Evolutionary conservation across 2,329 filamentous ascomycete species (phyloP).

Genomic region (Fusarium bulbicola): DNA sequence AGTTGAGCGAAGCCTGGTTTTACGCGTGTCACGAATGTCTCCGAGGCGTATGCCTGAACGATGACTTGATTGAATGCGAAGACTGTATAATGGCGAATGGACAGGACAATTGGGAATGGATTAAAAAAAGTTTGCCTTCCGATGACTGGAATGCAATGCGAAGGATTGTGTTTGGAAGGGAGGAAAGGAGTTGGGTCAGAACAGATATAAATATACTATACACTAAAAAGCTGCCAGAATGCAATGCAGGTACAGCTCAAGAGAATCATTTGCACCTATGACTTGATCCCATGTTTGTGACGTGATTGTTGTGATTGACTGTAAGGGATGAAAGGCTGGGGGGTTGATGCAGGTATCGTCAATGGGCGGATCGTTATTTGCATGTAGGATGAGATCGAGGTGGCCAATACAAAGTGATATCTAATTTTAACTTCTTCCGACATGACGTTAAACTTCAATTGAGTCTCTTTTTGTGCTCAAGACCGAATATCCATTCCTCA

Average conservation of each 20-base stretch:
- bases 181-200: conserved; percentile 23
- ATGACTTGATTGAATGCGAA: conserved; percentile 36
- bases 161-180: conserved; percentile 14
- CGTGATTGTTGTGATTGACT: not conserved
- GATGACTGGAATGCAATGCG: conserved; percentile 30
- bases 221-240: conserved; percentile 41
- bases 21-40: conserved; percentile 34
- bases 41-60: conserved; percentile 18
- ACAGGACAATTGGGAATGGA: conserved; percentile 6
- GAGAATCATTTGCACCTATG: conserved; percentile 30
- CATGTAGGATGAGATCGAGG: not conserved
- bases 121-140: conserved; percentile 34
- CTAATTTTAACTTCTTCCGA: not conserved
- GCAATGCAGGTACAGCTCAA: conserved; percentile 39
- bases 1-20: conserved; percentile 27
- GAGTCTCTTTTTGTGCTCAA: not conserved
- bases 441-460: not conserved
- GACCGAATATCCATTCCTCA: not conserved
- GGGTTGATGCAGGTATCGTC: not conserved
- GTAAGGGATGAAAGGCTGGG: too few relatives aligned
- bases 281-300: not conserved
- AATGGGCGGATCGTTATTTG: not conserved
- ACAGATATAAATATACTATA: conserved; percentile 44
- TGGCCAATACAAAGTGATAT: too few relatives aligned
- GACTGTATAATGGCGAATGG: conserved; percentile 33